These are phyloP conservation scores for Tetracentron sinense DNA, from an alignment of 164 flowering plant species.

Conservation along the genomic window DNA sequence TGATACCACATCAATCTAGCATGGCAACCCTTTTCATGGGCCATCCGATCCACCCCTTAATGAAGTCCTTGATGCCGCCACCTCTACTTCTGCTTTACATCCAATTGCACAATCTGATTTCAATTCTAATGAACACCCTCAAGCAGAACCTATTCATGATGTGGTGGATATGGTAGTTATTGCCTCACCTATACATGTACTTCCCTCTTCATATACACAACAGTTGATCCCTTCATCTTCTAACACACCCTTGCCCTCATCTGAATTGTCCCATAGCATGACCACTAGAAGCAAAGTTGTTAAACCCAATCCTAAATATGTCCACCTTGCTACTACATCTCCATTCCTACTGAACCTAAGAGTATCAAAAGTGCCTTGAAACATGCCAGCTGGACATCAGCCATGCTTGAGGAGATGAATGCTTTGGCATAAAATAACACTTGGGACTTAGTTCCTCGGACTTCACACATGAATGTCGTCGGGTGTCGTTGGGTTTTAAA, in stretches of 20 bases:
- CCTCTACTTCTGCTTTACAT: not conserved
- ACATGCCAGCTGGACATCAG: not conserved
- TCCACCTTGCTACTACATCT: not conserved
- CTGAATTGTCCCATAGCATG: not conserved
- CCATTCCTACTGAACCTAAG: not conserved
- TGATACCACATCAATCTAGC: not conserved
- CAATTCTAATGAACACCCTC: not conserved
- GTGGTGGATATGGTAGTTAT: too few relatives aligned
- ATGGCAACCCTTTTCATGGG: not conserved
- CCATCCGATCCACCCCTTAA: not conserved
- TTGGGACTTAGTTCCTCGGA: not conserved
- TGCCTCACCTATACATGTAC: too few relatives aligned
- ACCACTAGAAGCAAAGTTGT: not conserved
- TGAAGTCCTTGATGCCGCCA: not conserved
- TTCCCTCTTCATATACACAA: too few relatives aligned
- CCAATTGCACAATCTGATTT: not conserved
- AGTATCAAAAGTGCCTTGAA: not conserved
- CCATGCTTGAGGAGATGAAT: not conserved
- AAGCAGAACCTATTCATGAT: too few relatives aligned
- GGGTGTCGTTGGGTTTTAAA: too few relatives aligned
- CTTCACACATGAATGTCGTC: not conserved
- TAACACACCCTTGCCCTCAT: not conserved
- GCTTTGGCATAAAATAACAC: not conserved
- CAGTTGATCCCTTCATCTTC: not conserved
- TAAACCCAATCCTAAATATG: not conserved